Evolutionary conservation across 2,329 filamentous ascomycete genomes (phyloP), one percentile per base, ranked within the genome.

Genomic region (Thelonectria rubi): DNA sequence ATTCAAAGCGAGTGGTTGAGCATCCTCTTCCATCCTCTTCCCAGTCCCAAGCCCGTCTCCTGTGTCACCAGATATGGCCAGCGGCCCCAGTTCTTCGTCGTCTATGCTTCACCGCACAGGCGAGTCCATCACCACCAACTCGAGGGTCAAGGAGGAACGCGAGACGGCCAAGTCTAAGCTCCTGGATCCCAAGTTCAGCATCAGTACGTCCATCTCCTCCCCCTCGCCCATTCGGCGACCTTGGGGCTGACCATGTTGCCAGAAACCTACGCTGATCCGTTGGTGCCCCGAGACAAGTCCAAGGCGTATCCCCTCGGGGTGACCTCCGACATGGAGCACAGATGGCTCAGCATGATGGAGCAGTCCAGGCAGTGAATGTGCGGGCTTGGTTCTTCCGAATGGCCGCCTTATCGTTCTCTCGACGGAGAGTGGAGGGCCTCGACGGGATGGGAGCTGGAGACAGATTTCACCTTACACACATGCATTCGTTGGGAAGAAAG

Each of bases 161-260:
- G 79, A 83, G 5, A 55, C 63, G 5, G 68, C 73, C 10, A 79
- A 75, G 45, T 58, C 73, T 2, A 78, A 71, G 18, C 75, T 86
- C 1, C 59, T 73, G 1, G 82, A 86, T 63, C 76, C 77, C 45
- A 75, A 77, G 10, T 85, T 85, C 67, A 81, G 78, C 55, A 77
- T 79, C 6, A 74, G 84, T 84, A 72, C 66, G 79, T 65, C 15
- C 26, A 6, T 30, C 8, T 30, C 5, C 2, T 30, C 8, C 26
- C 4, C 24, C 24, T 24, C 7, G 24, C 4, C 7, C 4, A 7
- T 7, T 7, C n/a, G n/a, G 24, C 21, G 26, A 9, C 8, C 34
- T 37, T 10, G 34, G 43, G 24, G 17, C 64, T 73, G 34, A 71
- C 58, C 39, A 58, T 12, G 5, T 45, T 14, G 48, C 17, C 30